Evolutionary conservation across 2,329 filamentous ascomycete species (phyloP), one percentile per base, ranked within the genome.

Genomic region (Graphilbum fragrans): DNA sequence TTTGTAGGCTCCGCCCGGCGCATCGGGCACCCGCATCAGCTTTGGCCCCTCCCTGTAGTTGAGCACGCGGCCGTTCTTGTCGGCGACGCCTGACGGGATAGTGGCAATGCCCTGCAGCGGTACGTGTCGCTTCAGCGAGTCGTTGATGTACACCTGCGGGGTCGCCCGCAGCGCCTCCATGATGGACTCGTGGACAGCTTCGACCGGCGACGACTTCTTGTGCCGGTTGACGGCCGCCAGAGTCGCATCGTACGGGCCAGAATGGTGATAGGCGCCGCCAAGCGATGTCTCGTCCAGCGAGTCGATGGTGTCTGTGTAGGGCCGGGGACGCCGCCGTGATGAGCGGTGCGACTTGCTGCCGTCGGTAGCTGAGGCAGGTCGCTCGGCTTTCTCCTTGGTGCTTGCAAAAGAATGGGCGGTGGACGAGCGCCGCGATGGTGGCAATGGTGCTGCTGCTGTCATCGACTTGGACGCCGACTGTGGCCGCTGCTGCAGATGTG

Each of bases 241-340:
- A 2, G 85, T 82, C 10, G 88, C 86, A 56, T 96, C 90, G 52
- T 84, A 96, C 0, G 90, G 90, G 0, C 90, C 88, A 48, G 82
- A 85, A 53, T 96, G 90, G 58, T 95, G 90, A 59, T 94, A 94
- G 3, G 70, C 62, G 17, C 70, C 70, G 39, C 74, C 72, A 33
- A 70, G 59, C n/a, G 72, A 59, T 3, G 71, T 65, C 41, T 66
- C 69, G 55, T 94, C 90, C 1, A 96, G 74, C 5, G 67, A 65
- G 57, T 95, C 90, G 53, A 96, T 92, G 9, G 70, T 68, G 58
- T 96, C 88, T 2, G 85, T 73, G 21, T 79, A 74, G 16, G 81
- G 69, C 52, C 79, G 67, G 53, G 70, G 73, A 56, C 76, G 80
- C 50, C 69, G 72, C 55, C 79, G 40, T 1, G 69, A 56, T 82